Evolutionary conservation across 371 early-diverging fungal genomes (phyloP), one percentile per base, ranked within the genome.

Genomic region (Mortierella sp.): DNA sequence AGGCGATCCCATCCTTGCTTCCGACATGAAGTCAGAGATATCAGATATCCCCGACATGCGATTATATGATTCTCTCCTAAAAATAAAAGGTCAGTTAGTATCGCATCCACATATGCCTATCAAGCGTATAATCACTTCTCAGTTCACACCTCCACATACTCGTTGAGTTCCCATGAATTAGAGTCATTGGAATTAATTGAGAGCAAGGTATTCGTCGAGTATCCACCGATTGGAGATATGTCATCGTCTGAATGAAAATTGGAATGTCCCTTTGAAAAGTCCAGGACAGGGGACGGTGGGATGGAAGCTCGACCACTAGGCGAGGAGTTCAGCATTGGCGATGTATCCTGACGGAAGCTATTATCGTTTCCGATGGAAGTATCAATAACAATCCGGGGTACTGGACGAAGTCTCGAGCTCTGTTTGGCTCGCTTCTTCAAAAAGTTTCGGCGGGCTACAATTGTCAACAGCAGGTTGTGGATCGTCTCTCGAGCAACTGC

Each of bases 381-480:
- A n/a, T 79, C 80, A 57, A 79, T 79, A 28, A 79, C 80, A 52
- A 79, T 79, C 32, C 80, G 70, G 5, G 80, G 80, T 0, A 79
- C 80, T 28, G 80, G 80, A n/a, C 80, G 80, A 5, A 67, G 64
- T 18, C 80, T 57, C 10, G 75, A 37, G 66, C 65, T 72, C 39
- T 59, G 65, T 16, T 78, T 73, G 14, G 61, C 62, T 11, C 80
- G 74, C 5, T 65, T 70, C 43, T 74, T 74, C 62, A 71, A 61
- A 64, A 79, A 79, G 62, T 62, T 74, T 3, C 80, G 66, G 18
- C 80, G 65, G 5, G 75, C 68, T 6, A 75, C 47, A 51, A 79
- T 79, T 22, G 80, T 62, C 65, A 74, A 37, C 14, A 79, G 45
- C 28, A 79, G 22, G 51, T 79, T 79, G 39, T 79, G 68, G 39